A percentile compares a stretch with the other conserved stretches of the same genome.
These are phyloP conservation scores for Boletus reticuloceps DNA, from an alignment of 768 basidiomycete genomes.

Conservation along the genomic window DNA sequence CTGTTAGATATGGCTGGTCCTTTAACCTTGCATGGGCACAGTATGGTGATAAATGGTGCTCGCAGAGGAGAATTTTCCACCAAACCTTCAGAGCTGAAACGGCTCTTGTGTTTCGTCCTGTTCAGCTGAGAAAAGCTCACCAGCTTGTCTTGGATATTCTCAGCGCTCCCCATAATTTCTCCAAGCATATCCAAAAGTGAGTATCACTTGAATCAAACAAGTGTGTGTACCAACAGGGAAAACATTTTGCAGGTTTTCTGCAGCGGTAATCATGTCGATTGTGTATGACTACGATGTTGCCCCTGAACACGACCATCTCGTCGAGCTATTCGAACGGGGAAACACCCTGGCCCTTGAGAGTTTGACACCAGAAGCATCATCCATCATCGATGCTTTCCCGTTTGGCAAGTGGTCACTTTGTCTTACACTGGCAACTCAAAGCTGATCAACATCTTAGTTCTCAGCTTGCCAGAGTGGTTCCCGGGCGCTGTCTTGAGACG, in stretches of 20 bases:
- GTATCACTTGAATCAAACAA: background rate
- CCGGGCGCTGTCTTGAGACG: conserved; percentile 28
- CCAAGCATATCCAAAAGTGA: conserved; percentile 8
- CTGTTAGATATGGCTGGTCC: conserved; percentile 19
- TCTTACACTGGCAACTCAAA: background rate
- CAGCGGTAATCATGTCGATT: conserved; percentile 38
- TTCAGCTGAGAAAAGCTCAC: conserved; percentile 19
- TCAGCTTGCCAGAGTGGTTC: conserved; percentile 23
- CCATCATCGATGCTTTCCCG: conserved; percentile 11
- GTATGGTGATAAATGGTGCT: conserved; percentile 24
- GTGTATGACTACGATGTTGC: conserved; percentile 40
- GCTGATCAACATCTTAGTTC: conserved; percentile 9
- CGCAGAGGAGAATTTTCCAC: conserved; percentile 22
- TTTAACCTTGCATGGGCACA: conserved; percentile 15
- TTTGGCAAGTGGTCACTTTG: conserved; percentile 11
- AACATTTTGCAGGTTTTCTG: conserved; percentile 14
- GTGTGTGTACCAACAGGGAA: too few relatives aligned
- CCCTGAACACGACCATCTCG: conserved; percentile 35
- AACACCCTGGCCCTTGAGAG: conserved; percentile 9
- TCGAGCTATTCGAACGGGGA: conserved; percentile 36
- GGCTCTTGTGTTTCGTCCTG: conserved; percentile 3
- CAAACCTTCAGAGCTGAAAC: conserved; percentile 22
- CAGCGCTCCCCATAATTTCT: background rate
- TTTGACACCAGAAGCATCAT: conserved; percentile 11
- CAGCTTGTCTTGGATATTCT: conserved; percentile 18